Evolutionary conservation across 345 rosid genomes (phyloP).

Genomic region (Sonneratia caseolaris): DNA sequence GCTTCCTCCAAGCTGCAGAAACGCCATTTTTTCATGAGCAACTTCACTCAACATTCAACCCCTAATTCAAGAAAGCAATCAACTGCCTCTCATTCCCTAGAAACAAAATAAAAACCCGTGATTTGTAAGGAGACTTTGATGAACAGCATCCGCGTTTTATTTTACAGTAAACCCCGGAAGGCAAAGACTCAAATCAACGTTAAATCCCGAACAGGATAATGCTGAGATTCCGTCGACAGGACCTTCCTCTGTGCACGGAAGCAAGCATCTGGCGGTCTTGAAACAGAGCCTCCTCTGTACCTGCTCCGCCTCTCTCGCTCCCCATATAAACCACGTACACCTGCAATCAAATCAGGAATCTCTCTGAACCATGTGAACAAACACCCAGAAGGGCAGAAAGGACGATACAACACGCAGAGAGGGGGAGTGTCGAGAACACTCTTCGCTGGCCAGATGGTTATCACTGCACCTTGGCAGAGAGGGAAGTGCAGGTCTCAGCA

Average conservation of each 20-base stretch:
- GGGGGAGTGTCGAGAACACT: not conserved
- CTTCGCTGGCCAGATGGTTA: not conserved
- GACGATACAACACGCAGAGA: not conserved
- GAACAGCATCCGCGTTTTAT: not conserved
- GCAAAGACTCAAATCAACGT: not conserved
- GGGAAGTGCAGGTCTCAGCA: slow-evolving; percentile 10
- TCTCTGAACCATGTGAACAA: not conserved
- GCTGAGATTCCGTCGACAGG: not conserved
- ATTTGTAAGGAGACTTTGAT: not conserved
- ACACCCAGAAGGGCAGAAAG: slow-evolving; percentile 5
- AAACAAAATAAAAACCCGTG: not conserved
- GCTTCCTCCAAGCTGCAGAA: slow-evolving; percentile 32
- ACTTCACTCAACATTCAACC: not conserved
- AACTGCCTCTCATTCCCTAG: not conserved
- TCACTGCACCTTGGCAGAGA: slow-evolving; percentile 20
- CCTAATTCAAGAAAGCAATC: not conserved
- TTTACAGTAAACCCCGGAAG: not conserved
- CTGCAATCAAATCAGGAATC: slow-evolving; percentile 14
- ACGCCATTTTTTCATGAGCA: not conserved
- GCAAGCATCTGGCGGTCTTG: slow-evolving; percentile 33
- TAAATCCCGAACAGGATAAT: not conserved
- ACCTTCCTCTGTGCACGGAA: slow-evolving; percentile 40
- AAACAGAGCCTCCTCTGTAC: slow-evolving; percentile 17
- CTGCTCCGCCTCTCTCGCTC: slow-evolving; percentile 18
- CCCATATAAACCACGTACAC: slow-evolving; percentile 44